Percentiles rank a stretch among this genome's conserved stretches.
These are phyloP conservation scores for Dendrobium huoshanense DNA, from an alignment of 106 monocot genomes.

Conservation along the genomic window DNA sequence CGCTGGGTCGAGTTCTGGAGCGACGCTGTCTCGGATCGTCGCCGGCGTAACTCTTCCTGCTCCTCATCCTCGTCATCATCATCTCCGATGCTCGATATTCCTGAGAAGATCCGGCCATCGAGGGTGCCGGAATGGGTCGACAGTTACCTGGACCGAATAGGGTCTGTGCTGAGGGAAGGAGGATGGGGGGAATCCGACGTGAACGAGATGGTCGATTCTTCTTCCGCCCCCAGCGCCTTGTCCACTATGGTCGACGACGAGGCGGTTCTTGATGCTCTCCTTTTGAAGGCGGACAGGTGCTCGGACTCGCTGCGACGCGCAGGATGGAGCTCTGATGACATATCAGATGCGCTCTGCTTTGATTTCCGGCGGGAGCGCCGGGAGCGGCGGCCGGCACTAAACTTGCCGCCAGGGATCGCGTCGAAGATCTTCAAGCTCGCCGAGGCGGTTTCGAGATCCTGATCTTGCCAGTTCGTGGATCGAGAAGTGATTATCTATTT, in stretches of 20 bases:
- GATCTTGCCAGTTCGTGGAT: background rate
- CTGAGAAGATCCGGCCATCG: slow-evolving; percentile 32
- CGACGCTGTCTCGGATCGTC: slow-evolving; percentile 43
- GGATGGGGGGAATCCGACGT: slow-evolving; percentile 75
- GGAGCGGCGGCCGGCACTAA: slow-evolving; percentile 11
- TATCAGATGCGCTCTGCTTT: slow-evolving; percentile 20
- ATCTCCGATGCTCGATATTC: slow-evolving; percentile 18
- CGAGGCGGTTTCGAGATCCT: slow-evolving; percentile 10
- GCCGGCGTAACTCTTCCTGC: slow-evolving; percentile 35
- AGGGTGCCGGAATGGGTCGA: slow-evolving; percentile 54
- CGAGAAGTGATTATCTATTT: background rate
- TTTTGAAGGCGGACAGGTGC: slow-evolving; percentile 60
- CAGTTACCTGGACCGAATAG: slow-evolving; percentile 51
- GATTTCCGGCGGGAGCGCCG: slow-evolving; percentile 7
- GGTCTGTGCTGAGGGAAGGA: slow-evolving; percentile 40
- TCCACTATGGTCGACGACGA: slow-evolving; percentile 19
- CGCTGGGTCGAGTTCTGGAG: slow-evolving; percentile 73
- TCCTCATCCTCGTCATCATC: slow-evolving; percentile 11
- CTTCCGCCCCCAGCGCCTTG: background rate
- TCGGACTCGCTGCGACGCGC: slow-evolving; percentile 54
- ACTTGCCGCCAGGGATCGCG: slow-evolving; percentile 28
- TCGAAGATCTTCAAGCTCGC: slow-evolving; percentile 21
- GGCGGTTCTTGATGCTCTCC: slow-evolving; percentile 43
- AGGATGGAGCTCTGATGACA: slow-evolving; percentile 67
- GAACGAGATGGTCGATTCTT: slow-evolving; percentile 36